Evolutionary conservation across 345 rosid genomes (phyloP).

Genomic region (Viola odorata): DNA sequence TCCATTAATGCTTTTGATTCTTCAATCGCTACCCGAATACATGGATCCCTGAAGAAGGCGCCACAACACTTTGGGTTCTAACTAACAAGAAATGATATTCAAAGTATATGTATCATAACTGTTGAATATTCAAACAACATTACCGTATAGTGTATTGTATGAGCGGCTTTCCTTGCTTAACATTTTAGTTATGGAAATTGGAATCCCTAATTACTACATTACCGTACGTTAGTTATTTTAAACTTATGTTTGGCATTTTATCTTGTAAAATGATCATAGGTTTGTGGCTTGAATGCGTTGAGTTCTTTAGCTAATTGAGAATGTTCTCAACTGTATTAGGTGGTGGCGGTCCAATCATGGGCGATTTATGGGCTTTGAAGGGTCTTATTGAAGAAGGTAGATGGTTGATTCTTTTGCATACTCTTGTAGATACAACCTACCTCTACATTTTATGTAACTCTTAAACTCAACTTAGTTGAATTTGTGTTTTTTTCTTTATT

Average conservation of each 20-base stretch:
- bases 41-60: constrained; percentile 62
- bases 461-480: constrained; percentile 5
- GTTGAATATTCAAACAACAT: too few species aligned
- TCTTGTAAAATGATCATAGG: too few species aligned
- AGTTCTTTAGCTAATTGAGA: constrained; percentile 8
- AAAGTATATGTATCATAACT: too few species aligned
- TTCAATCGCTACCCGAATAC: constrained; percentile 59
- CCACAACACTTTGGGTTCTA: constrained; percentile 69
- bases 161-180: too few species aligned
- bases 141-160: too few species aligned
- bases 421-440: not conserved
- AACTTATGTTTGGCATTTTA: too few species aligned
- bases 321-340: constrained; percentile 45
- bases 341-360: constrained; percentile 98
- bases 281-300: too few species aligned
- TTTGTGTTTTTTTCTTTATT: constrained; percentile 35
- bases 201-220: too few species aligned
- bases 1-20: constrained; percentile 54
- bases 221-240: too few species aligned
- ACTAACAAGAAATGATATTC: not conserved
- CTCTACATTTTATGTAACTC: not conserved
- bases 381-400: constrained; percentile 93
- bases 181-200: too few species aligned
- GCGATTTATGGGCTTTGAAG: constrained; percentile 98
- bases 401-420: not conserved